A percentile compares a stretch with the other conserved stretches of the same genome.
Conservation (phyloP, 352 stramenopile genomes). For the Phytophthora gonapodyides region DNA sequence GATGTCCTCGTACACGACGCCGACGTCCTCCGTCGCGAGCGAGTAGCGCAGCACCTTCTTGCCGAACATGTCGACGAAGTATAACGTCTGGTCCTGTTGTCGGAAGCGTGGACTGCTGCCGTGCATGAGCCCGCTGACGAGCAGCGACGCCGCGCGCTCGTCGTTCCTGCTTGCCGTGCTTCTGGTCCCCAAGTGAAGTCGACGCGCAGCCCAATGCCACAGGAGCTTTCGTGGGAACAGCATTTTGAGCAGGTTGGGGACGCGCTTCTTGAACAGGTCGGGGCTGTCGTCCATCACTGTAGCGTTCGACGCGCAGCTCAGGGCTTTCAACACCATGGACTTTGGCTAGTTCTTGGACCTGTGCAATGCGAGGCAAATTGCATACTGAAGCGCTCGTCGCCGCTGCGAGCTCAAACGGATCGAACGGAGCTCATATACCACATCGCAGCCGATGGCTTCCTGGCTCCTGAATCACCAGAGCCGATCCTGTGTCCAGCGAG, state of each 20-base stretch:
- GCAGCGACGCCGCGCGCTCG: slow-evolving; percentile 41
- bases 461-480: slow-evolving; percentile 17
- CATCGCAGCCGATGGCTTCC: slow-evolving; percentile 18
- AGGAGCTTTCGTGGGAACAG: slow-evolving; percentile 35
- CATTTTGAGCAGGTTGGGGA: slow-evolving; percentile 22
- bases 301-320: background rate
- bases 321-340: slow-evolving; percentile 16
- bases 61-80: slow-evolving; percentile 65
- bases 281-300: slow-evolving; percentile 9
- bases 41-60: slow-evolving; percentile 59
- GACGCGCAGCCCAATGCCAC: slow-evolving; percentile 29
- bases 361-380: slow-evolving; percentile 14
- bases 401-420: slow-evolving; percentile 6
- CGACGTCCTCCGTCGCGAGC: slow-evolving; percentile 36
- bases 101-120: slow-evolving; percentile 67
- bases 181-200: slow-evolving; percentile 17
- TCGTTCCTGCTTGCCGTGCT: slow-evolving; percentile 1
- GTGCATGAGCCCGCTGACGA: slow-evolving; percentile 50
- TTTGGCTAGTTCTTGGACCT: background rate
- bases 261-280: slow-evolving; percentile 33
- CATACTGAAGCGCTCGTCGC: slow-evolving; percentile 32
- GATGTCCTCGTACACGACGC: slow-evolving; percentile 45
- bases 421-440: slow-evolving; percentile 27
- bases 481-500: slow-evolving; percentile 15
- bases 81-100: slow-evolving; percentile 54